These are phyloP conservation scores for Funneliformis mosseae DNA, from an alignment of 192 early-diverging fungal genomes.

Conservation along the genomic window DNA sequence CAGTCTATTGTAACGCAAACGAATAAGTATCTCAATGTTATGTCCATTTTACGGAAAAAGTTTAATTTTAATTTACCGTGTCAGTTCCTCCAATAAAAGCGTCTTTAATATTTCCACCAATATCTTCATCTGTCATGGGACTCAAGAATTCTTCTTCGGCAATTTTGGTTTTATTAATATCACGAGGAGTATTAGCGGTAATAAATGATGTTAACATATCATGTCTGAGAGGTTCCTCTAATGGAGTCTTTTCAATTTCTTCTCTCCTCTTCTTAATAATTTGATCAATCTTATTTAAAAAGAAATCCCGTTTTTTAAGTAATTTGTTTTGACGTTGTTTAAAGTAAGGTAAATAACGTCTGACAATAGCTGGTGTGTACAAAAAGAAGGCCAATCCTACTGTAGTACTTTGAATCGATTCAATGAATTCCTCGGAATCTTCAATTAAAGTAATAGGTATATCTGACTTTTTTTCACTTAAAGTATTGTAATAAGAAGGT, in stretches of 20 bases:
- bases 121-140: constrained; percentile 21
- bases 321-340: background rate
- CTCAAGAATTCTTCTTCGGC: background rate
- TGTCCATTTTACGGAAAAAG: background rate
- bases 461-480: background rate
- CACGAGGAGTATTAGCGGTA: constrained; percentile 19
- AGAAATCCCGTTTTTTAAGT: background rate
- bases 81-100: constrained; percentile 3
- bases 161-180: background rate
- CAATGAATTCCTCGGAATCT: background rate
- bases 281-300: background rate
- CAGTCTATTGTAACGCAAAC: constrained; percentile 5
- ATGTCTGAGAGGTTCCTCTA: background rate
- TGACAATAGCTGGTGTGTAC: background rate
- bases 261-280: constrained; percentile 10
- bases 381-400: background rate
- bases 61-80: constrained; percentile 2
- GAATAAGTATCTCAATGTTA: background rate
- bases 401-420: background rate
- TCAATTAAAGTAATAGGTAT: background rate
- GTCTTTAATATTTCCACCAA: constrained; percentile 3
- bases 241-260: constrained; percentile 1
- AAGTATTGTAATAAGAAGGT: background rate
- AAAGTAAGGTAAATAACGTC: background rate
- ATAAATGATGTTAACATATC: constrained; percentile 18